Percentiles rank a stretch among this genome's conserved stretches.
phyloP scores from a whole-genome alignment of 345 rosid genomes.

The Euclidium syriacum region DNA sequence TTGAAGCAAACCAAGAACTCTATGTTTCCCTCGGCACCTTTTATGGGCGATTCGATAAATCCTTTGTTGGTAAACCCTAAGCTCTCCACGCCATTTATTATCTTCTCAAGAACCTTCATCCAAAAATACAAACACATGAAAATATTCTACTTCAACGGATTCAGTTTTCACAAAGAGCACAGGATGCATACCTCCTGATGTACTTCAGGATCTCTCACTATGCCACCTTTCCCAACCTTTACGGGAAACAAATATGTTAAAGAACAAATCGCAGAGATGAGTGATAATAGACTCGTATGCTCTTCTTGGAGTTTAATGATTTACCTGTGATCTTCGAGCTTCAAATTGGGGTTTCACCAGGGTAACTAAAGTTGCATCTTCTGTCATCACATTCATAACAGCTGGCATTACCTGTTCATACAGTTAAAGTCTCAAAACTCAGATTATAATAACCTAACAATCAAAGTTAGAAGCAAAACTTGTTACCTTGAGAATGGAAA shows the following conservation, averaged over 20 bases:
- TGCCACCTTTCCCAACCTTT: slow-evolving; percentile 94
- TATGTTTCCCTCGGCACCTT: slow-evolving; percentile 87
- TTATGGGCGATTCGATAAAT: slow-evolving; percentile 83
- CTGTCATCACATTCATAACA: slow-evolving; percentile 77
- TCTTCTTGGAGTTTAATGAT: neutral
- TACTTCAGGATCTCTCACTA: slow-evolving; percentile 84
- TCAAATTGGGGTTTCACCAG: slow-evolving; percentile 93
- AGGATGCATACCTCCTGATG: slow-evolving; percentile 65
- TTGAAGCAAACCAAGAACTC: slow-evolving; percentile 79
- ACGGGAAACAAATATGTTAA: neutral
- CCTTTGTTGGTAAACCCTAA: slow-evolving; percentile 70
- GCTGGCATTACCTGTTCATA: slow-evolving; percentile 83
- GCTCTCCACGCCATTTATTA: slow-evolving; percentile 64
- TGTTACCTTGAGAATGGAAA: slow-evolving; percentile 79
- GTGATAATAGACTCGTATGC: neutral
- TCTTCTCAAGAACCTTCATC: slow-evolving; percentile 74
- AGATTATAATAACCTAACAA: neutral
- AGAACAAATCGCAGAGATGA: neutral
- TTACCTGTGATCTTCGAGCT: slow-evolving; percentile 89
- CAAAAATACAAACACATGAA: slow-evolving; percentile 9
- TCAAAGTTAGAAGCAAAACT: neutral
- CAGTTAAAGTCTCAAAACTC: neutral
- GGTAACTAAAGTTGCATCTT: slow-evolving; percentile 63
- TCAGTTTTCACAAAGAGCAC: neutral
- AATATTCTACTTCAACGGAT: too few species aligned